Percentiles rank a stretch among this genome's conserved stretches.
Evolutionary conservation across 106 monocot genomes (phyloP).

Genomic region (Alisma plantagoaquatica): DNA sequence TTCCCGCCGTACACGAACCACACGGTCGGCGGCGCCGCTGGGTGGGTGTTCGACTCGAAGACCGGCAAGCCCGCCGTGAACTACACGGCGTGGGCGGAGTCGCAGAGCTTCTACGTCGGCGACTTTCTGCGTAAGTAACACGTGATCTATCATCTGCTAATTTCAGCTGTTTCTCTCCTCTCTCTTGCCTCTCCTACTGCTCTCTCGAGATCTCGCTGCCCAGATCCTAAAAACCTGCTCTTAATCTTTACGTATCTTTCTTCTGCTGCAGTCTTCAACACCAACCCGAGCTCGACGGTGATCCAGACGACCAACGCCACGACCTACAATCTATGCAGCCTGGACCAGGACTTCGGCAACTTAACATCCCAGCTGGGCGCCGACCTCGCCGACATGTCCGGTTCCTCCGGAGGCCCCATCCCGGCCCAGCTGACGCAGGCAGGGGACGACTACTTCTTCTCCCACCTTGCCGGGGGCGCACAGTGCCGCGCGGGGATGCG

Average conservation of each 20-base stretch:
- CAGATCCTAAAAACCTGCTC: background rate
- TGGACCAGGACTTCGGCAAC: slow-evolving; percentile 36
- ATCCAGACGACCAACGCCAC: slow-evolving; percentile 68
- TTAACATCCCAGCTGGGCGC: slow-evolving; percentile 18
- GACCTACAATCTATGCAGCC: slow-evolving; percentile 51
- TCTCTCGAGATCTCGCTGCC: background rate
- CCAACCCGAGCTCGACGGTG: slow-evolving; percentile 40
- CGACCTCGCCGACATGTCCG: slow-evolving; percentile 6
- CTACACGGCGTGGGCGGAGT: slow-evolving; percentile 62
- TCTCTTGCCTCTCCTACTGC: background rate
- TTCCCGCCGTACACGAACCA: too few relatives aligned
- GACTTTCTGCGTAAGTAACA: slow-evolving; percentile 58
- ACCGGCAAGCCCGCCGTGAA: slow-evolving; percentile 37
- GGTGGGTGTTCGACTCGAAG: slow-evolving; percentile 51
- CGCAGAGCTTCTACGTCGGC: slow-evolving; percentile 63
- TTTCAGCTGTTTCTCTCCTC: background rate
- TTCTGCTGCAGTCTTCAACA: slow-evolving; percentile 52
- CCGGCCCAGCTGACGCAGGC: slow-evolving; percentile 37
- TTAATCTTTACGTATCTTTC: background rate
- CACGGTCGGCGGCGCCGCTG: slow-evolving; percentile 58
- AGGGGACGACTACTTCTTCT: slow-evolving; percentile 66
- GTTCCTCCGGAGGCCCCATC: slow-evolving; percentile 5
- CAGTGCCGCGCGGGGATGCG: slow-evolving; percentile 66
- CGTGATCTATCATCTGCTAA: background rate
- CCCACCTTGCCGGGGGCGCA: slow-evolving; percentile 33